Evolutionary conservation across 208 protist genomes (phyloP).

Genomic region (Porcisia hertigi): DNA sequence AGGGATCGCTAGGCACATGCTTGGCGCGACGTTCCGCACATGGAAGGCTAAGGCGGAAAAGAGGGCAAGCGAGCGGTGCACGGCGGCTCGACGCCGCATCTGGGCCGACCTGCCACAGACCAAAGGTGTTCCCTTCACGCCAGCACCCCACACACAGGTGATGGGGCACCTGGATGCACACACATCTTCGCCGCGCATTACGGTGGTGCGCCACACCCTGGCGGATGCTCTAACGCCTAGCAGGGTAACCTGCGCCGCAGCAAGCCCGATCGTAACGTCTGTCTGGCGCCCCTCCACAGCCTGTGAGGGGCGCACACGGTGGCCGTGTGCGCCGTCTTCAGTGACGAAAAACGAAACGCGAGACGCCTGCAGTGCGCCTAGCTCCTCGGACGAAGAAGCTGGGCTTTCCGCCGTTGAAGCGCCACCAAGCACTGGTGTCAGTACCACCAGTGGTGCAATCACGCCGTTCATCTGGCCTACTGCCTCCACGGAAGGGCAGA

Average conservation of each 20-base stretch:
- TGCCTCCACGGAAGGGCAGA: background rate
- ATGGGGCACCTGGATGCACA: background rate
- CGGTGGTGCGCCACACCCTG: background rate
- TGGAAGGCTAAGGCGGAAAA: conserved; percentile 42
- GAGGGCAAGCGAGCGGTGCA: conserved; percentile 17
- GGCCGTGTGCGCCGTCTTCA: background rate
- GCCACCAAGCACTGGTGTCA: conserved; percentile 2
- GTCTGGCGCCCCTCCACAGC: conserved; percentile 1
- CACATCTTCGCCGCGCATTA: background rate
- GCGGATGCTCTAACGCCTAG: conserved; percentile 6
- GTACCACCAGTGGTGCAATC: background rate
- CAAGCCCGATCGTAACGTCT: background rate
- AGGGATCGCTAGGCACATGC: background rate
- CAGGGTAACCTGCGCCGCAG: background rate
- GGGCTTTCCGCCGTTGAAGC: conserved; percentile 3
- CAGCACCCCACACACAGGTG: background rate
- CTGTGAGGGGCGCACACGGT: background rate
- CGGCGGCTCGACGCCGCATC: conserved; percentile 23
- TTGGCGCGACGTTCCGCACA: conserved; percentile 3
- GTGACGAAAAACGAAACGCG: background rate
- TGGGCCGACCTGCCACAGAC: conserved; percentile 4
- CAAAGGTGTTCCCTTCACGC: conserved; percentile 1
- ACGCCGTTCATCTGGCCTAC: background rate
- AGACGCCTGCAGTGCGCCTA: background rate
- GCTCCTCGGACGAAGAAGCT: conserved; percentile 4